phyloP scores from a whole-genome alignment of 805 yeast species.

The Candida succiphila region DNA sequence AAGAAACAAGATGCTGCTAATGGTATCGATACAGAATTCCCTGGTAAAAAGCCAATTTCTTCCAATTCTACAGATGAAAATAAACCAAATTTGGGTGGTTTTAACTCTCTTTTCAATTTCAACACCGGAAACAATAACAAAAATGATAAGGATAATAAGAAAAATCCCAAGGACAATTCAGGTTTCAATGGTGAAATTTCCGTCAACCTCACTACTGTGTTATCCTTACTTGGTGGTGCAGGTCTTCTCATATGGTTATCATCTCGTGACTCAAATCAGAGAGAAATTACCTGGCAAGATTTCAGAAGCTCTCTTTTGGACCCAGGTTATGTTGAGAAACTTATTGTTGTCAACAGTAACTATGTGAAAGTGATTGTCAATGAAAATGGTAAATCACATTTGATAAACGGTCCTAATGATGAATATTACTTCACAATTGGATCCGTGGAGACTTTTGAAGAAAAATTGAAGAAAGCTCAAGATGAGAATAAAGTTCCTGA shows the following conservation, averaged over 20 bases:
- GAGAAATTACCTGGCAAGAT: constrained; percentile 47
- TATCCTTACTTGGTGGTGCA: no score
- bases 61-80: not conserved
- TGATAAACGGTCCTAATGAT: constrained; percentile 16
- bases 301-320: constrained; percentile 73
- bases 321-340: constrained; percentile 65
- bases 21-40: constrained; percentile 11
- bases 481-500: constrained; percentile 58
- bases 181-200: no score
- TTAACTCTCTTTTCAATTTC: not conserved
- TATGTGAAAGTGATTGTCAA: constrained; percentile 62
- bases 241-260: no score
- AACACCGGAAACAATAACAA: not conserved
- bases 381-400: constrained; percentile 25
- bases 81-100: not conserved
- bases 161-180: no score
- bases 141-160: not conserved
- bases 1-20: constrained; percentile 17
- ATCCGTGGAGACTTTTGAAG: constrained; percentile 77
- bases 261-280: constrained; percentile 17
- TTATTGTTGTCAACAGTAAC: constrained; percentile 64
- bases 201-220: no score
- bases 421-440: constrained; percentile 69
- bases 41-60: constrained; percentile 3
- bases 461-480: constrained; percentile 67